Percentiles rank a stretch among this genome's conserved stretches.
Evolutionary conservation across 2,329 filamentous ascomycete genomes (phyloP).

Genomic region (Fusarium hainanense): DNA sequence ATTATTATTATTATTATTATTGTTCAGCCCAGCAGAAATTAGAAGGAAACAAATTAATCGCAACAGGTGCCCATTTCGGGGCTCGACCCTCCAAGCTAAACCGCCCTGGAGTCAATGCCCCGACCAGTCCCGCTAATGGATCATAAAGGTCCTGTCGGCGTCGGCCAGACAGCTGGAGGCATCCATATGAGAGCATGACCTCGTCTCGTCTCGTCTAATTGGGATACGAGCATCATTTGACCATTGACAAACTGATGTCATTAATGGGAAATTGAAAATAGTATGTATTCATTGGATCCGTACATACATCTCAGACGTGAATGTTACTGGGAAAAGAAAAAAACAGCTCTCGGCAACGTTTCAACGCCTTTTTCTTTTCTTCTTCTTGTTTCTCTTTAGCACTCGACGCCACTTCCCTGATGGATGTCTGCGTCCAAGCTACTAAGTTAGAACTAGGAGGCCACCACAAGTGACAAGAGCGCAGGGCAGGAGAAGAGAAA

Average conservation of each 20-base stretch:
- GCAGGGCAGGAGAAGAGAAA: neutral
- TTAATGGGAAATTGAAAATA: conserved; percentile 7
- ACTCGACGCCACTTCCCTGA: conserved; percentile 20
- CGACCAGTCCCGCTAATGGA: neutral
- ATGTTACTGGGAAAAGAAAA: neutral
- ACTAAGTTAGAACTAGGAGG: neutral
- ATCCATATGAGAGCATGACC: conserved; percentile 8
- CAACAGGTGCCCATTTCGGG: conserved; percentile 17
- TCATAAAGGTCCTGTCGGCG: neutral
- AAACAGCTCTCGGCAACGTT: conserved; percentile 12
- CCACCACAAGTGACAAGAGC: neutral
- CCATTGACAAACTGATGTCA: conserved; percentile 35
- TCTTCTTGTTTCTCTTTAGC: conserved; percentile 6
- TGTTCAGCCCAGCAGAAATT: conserved; percentile 15
- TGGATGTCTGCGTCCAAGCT: conserved; percentile 7
- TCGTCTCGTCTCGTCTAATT: conserved; percentile 2
- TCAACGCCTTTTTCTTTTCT: conserved; percentile 5
- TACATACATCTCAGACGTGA: neutral
- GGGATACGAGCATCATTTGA: conserved; percentile 30
- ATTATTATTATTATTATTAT: neutral
- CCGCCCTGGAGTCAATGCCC: conserved; percentile 1
- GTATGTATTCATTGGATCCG: neutral
- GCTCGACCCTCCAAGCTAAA: conserved; percentile 21
- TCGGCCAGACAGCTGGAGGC: conserved; percentile 6
- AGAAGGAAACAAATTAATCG: conserved; percentile 22